Percentiles rank a stretch among this genome's conserved stretches.
Evolutionary conservation across 2,329 filamentous ascomycete genomes (phyloP).

Genomic region (Paraphaeosphaeria minitans): DNA sequence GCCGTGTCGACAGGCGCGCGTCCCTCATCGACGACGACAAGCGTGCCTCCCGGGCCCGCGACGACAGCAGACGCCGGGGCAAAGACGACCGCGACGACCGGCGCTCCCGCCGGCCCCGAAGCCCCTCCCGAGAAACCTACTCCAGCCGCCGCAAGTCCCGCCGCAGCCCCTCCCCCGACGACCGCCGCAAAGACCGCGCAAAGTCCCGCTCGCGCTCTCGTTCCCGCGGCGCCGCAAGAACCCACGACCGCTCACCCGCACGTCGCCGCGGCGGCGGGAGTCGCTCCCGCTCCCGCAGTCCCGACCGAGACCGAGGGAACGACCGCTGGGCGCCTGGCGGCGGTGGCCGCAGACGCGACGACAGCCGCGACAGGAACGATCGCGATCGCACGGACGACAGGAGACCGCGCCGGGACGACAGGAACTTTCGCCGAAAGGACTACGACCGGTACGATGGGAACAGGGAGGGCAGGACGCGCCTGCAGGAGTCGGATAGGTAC

Average conservation of each 20-base stretch:
- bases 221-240: slow-evolving; percentile 21
- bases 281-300: slow-evolving; percentile 40
- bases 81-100: slow-evolving; percentile 32
- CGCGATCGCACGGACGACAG: slow-evolving; percentile 7
- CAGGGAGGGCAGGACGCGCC: slow-evolving; percentile 26
- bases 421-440: slow-evolving; percentile 49
- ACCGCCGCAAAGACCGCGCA: slow-evolving; percentile 28
- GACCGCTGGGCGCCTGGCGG: slow-evolving; percentile 45
- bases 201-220: slow-evolving; percentile 28
- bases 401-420: slow-evolving; percentile 16
- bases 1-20: slow-evolving; percentile 34
- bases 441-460: slow-evolving; percentile 45
- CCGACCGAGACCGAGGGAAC: slow-evolving; percentile 34
- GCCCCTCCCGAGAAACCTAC: slow-evolving; percentile 38
- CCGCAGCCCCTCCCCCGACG: slow-evolving; percentile 32
- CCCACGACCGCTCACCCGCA: slow-evolving; percentile 24
- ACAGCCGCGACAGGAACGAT: slow-evolving; percentile 19
- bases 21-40: slow-evolving; percentile 26
- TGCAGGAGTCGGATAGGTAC: slow-evolving; percentile 41
- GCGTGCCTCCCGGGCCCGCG: slow-evolving; percentile 21
- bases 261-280: slow-evolving; percentile 25
- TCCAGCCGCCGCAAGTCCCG: slow-evolving; percentile 37
- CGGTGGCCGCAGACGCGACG: slow-evolving; percentile 19
- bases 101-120: slow-evolving; percentile 33
- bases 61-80: slow-evolving; percentile 30